Percentiles rank a stretch among this genome's conserved stretches.
Evolutionary conservation across 345 rosid species (phyloP).

Genomic region (Aurinia saxatilis): DNA sequence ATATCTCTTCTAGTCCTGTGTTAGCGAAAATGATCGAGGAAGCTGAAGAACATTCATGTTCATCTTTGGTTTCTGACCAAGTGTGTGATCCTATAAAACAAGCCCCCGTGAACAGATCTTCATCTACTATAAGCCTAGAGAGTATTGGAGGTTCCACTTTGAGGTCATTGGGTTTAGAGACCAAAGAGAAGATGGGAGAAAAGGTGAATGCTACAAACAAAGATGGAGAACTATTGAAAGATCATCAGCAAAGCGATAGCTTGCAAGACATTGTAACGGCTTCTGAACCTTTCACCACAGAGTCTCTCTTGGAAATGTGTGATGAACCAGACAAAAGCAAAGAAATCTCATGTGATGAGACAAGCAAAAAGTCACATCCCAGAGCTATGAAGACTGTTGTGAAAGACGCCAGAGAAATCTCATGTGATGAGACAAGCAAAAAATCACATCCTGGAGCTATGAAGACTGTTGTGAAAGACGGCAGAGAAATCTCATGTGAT

Average conservation of each 20-base stretch:
- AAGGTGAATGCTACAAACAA: conserved; percentile 15
- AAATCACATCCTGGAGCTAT: too few relatives aligned
- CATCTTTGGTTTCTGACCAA: conserved; percentile 25
- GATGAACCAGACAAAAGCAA: conserved; percentile 28
- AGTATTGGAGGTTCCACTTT: conserved; percentile 3
- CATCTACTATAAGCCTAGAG: conserved; percentile 21
- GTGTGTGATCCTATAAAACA: conserved; percentile 28
- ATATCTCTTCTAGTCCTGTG: conserved; percentile 21
- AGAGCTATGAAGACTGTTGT: too few relatives aligned
- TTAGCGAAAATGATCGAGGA: conserved; percentile 22
- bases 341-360: too few relatives aligned
- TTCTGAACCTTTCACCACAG: conserved; percentile 33
- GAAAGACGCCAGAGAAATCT: too few relatives aligned
- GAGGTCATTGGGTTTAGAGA: too few relatives aligned
- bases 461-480: too few relatives aligned
- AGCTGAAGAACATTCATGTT: conserved; percentile 34
- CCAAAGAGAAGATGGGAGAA: conserved; percentile 9
- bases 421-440: too few relatives aligned
- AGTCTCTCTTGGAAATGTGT: conserved; percentile 33
- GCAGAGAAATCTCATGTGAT: conserved; percentile 8
- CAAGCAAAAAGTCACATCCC: too few relatives aligned
- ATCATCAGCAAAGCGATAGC: conserved; percentile 13
- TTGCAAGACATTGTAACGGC: conserved; percentile 14
- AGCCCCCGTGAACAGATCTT: conserved; percentile 2
- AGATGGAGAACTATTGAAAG: conserved; percentile 24